Evolutionary conservation across 1,284 basidiomycete genomes (phyloP), one percentile per base, ranked within the genome.

Genomic region (Austroboletus novae-zelandiae): DNA sequence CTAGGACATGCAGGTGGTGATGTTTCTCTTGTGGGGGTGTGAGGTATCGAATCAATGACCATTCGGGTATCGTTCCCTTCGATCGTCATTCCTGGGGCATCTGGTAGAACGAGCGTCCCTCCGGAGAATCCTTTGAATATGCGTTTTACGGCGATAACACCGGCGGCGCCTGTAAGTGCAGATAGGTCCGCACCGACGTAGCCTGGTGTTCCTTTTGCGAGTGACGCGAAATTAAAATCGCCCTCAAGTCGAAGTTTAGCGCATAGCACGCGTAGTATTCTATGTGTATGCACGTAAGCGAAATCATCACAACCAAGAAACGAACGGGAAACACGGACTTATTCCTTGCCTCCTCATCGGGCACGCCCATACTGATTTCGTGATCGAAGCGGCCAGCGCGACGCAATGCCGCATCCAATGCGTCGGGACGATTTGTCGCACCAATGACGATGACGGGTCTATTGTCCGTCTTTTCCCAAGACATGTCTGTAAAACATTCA

Each of bases 301-400:
- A 20, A 32, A 14, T 14, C 37, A 40, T 23, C 1, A 10, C 18
- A 20, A 10, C 20, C 8, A 23, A 3, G 37, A 9, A 23, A 7
- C 5, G 14, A 34, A 4, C 8, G 4, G 42, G 3, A n/a, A 35
- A 41, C 36, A 72, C 85, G 61, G 53, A 96, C 93, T 95, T 91
- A 62, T 91, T 89, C 49, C 94, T 78, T 0, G 86, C 92, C 53
- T 84, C 84, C 58, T 98, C 90, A 60, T 96, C 93, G 2, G 96
- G 96, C 4, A 98, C 95, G 23, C 93, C 91, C 89, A 98, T 94
- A 47, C 90, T 89, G 50, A 99, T 98, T 70, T 99, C 96, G 61
- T 97, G 93, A 65, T 98, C 96, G 60, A 99, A 99, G 37, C 96
- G 76, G 3, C 96, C 96, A 3, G 95, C 96, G 57, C 95, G 79